Base-by-base conservation (phyloP, 345 rosid species). In the Triadica sebifera region DNA sequence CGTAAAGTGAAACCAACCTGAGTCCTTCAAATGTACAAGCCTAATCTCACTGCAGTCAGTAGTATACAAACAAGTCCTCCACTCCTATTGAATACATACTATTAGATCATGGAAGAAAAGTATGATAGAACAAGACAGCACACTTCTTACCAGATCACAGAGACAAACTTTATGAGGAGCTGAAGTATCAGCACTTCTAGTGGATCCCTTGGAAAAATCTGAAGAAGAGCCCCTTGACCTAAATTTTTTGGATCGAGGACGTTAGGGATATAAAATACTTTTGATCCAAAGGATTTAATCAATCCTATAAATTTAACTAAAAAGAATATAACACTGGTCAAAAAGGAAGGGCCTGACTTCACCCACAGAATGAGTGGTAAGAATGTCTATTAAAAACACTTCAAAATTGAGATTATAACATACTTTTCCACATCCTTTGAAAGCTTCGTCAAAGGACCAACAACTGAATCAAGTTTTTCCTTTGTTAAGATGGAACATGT, bases 1-100 rank as follows among this genome's bases (percentile, higher is more conserved):
- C 8, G 70, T 16, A 46, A 17, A 70, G 51, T 15, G 51, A 75
- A 63, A 84, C 85, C 67, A 65, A 91, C 93, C 97, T 77, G 93
- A 79, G 72, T 82, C 91, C 80, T 78, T 87, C 71, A 89, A 69
- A 74, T 74, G 80, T 39, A 94, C 97, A 61, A 92, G 89, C 77
- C 97, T 92, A 77, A 89, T 86, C 85, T 94, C 97, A 77, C 97
- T 81, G 86, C 91, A 94, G 83, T 92, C 98, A 5, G 96, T 88
- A 60, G 92, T 83, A 86, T 89, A 87, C 74, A 90, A 85, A 76
- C 88, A 81, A 69, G 79, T 86, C 78, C 80, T 85, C 98, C 98
- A 92, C 83, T 88, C 98, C 97, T 92, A 61, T 17, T 74, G 41
- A 72, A 62, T 79, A 76, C 29, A 71, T 47, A 67, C 12, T 53